Evolutionary conservation across 1,284 basidiomycete species (phyloP), one percentile per base, ranked within the genome.

Genomic region (Ganoderma multipileum): DNA sequence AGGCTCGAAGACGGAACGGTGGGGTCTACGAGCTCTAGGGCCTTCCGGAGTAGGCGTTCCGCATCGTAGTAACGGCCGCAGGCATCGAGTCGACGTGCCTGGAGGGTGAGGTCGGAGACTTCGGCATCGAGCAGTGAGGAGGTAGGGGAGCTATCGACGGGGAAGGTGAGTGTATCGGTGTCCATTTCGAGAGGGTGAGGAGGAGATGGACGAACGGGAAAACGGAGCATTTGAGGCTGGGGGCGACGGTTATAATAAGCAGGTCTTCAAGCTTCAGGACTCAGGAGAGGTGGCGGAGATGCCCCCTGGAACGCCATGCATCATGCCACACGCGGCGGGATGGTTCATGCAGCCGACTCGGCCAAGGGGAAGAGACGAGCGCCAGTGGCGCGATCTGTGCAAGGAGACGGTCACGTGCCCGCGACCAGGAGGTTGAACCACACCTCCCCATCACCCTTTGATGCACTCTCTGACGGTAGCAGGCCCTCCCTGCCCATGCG

Each of bases 21-120:
- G 30, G 66, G 63, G 30, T 77, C 71, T 68, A 79, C 75, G 30
- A 79, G 64, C 38, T 70, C 70, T 61, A 81, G 73, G 28, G 78
- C 79, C 26, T 73, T 73, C 11, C 74, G 71, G 68, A 78, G 74
- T 39, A 76, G 67, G 20, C 60, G 60, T 67, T 81, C 79, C 4
- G 80, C 79, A 16, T 74, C 74, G 28, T 41, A 67, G 58, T 73
- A 69, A 63, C 78, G 73, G 18, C 80, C 80, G n/a, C 61, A 57
- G 1, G 68, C 62, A 50, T 73, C 73, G 61, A 76, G 74, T 30
- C 63, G 63, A n/a, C 73, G 66, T 4, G 75, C 79, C 57, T 75
- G 65, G 28, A 71, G 68, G 57, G 69, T 64, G 18, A 76, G 67
- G 26, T 74, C 58, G 18, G 63, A 52, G 20, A 69, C 71, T 36